Base-by-base conservation (phyloP, 495 filamentous ascomycete genomes). In the Darksidea phi region DNA sequence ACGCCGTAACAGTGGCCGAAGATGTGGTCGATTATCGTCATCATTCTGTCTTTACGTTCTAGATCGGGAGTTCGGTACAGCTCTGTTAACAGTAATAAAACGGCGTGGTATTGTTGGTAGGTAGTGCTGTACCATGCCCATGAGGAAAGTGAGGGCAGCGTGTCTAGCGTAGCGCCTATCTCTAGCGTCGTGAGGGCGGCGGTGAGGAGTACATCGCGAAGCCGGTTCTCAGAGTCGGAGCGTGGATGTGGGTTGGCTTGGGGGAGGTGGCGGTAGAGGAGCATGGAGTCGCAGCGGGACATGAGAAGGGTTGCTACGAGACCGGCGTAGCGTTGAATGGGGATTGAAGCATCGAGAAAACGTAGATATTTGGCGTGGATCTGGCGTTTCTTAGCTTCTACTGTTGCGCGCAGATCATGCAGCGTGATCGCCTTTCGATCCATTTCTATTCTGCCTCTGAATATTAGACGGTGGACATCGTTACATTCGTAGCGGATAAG, bases 61-160 rank as follows among this genome's bases (percentile, higher is more conserved):
- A 71, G 43, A 28, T 67, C 66, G 7, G 69, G 69, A 20, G 59
- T 66, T 2, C 59, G 54, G 48, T 69, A 64, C 7, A 70, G 52
- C 36, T 70, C 64, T 18, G 60, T 64, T 28, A 70, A 57, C 15
- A 67, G 57, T 1, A 67, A 53, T 5, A 70, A 53, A 3, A 70
- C 61, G 18, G 59, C 55, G 18, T 67, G 61, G 49, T 67, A 67
- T 52, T 70, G 68, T 34, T 70, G 68, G 54, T 70, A 70, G 6
- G 60, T 58, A 11, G 64, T 67, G 12, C 64, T 57, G 64, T 70
- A 67, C 68, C 68, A 70, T n/a, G 61, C 60, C 68, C 68, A 70
- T 8, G 52, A 15, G 41, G 47, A 54, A 1, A 70, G 61, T 6
- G 57, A 61, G 12, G 69, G 67, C 15, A 69, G 57, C 3, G 67